Evolutionary conservation across 192 early-diverging fungal species (phyloP).

Genomic region (Backusella tarrabulga): DNA sequence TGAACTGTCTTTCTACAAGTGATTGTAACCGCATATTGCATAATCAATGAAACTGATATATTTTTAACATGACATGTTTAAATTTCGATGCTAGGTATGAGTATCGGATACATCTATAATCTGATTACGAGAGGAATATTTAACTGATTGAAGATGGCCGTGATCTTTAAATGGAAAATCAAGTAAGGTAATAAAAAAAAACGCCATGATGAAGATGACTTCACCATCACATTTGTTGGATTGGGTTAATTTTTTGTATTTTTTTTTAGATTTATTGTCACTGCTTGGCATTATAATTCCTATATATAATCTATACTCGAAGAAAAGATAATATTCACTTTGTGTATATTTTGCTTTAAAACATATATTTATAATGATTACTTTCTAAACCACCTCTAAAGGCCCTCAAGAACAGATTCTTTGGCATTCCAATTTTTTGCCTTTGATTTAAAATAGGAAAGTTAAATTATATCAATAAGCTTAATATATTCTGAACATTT

Average conservation of each 20-base stretch:
- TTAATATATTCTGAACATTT: background rate
- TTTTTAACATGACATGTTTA: background rate
- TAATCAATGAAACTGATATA: background rate
- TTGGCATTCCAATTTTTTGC: background rate
- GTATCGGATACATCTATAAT: background rate
- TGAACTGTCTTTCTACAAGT: background rate
- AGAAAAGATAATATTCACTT: no score
- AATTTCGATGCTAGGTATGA: background rate
- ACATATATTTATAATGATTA: background rate
- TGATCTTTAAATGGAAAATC: background rate
- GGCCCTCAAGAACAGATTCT: background rate
- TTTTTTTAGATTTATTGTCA: background rate
- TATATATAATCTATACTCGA: no score
- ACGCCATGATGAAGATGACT: background rate
- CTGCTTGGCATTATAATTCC: background rate
- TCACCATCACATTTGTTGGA: background rate
- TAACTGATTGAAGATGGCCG: background rate
- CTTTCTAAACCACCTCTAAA: background rate
- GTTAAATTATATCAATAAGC: no score
- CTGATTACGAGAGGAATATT: background rate
- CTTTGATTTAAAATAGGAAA: no score
- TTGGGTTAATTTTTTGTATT: background rate
- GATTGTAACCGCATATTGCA: background rate
- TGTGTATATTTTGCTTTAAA: no score
- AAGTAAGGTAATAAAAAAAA: background rate